Conservation (phyloP, 768 basidiomycete species). For the Mycena latifolia region DNA sequence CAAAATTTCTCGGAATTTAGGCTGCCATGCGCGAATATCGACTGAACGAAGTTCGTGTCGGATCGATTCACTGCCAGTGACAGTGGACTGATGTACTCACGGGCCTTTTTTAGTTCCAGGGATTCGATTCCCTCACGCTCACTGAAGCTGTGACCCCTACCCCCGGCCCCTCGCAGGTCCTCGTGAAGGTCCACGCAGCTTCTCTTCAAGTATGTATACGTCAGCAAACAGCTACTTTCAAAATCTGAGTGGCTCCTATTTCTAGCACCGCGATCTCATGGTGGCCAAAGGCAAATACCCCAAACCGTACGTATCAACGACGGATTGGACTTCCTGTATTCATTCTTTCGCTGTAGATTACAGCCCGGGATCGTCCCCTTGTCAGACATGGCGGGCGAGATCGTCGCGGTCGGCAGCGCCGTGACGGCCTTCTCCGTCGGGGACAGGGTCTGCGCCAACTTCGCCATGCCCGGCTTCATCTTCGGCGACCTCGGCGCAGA, state of each 20-base stretch:
- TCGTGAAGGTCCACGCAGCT: slow-evolving; percentile 55
- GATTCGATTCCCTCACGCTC: slow-evolving; percentile 23
- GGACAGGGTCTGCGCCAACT: slow-evolving; percentile 48
- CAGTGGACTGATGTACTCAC: neutral
- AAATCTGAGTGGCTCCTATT: neutral
- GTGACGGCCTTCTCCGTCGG: slow-evolving; percentile 25
- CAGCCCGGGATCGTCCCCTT: slow-evolving; percentile 45
- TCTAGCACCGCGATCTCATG: slow-evolving; percentile 51
- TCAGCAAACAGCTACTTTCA: neutral
- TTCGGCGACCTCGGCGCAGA: slow-evolving; percentile 50
- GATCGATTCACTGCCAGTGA: neutral
- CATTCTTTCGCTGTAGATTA: neutral
- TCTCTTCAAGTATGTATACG: slow-evolving; percentile 46
- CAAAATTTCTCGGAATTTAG: neutral
- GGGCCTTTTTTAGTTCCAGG: slow-evolving; percentile 9
- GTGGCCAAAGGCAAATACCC: slow-evolving; percentile 40
- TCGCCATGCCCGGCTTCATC: slow-evolving; percentile 47
- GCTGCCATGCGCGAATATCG: slow-evolving; percentile 24
- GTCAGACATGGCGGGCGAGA: slow-evolving; percentile 46
- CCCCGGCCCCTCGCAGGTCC: slow-evolving; percentile 49
- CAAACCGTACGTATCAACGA: slow-evolving; percentile 2
- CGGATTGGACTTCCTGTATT: neutral
- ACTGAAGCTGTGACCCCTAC: slow-evolving; percentile 36
- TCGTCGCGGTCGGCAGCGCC: slow-evolving; percentile 21
- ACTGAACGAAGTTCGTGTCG: slow-evolving; percentile 17